Base-by-base conservation (phyloP, 2,329 filamentous ascomycete genomes). In the Chaetomium globosum region DNA sequence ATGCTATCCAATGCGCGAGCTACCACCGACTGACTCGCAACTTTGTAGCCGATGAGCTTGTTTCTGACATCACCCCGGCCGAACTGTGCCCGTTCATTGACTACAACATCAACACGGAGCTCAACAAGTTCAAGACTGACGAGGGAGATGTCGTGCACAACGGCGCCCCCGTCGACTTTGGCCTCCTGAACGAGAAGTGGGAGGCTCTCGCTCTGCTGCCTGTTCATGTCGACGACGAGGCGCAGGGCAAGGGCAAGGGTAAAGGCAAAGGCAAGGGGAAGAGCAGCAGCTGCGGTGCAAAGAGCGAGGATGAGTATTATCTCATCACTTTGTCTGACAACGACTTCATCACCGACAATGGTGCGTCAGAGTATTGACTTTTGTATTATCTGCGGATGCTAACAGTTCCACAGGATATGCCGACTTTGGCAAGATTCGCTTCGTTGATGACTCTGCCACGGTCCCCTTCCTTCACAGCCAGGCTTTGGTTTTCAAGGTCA, bases 141-240 rank as follows among this genome's bases (percentile, higher is more conserved):
- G 57, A 67, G 16, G 69, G 67, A 3, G 61, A 65, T 28, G 85
- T 86, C 0, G 75, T 90, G 4, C 87, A 89, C 71, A 92, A 92
- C 70, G 89, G 89, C 2, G 89, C 87, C 0, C 77, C 75, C 0
- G 82, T 88, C 69, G 83, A 89, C 71, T 71, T 76, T 0, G 77
- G 75, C 0, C 75, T 92, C 43, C 73, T 92, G 73, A 91, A 92
- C 71, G 89, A 92, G 80, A 92, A 92, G 73, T 92, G 89, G 89
- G 89, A 93, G 78, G 85, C 84, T 23, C 76, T 92, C 56, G 84
- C 85, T 2, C 73, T 91, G 28, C 81, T 87, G 2, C 87, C 87
- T 0, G 83, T 86, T 7, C 80, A 86, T 70, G 80, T 80, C 1
- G 68, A 78, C 54, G 74, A 7, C 16, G 1, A 36, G 33, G 33